phyloP scores from a whole-genome alignment of 768 basidiomycete species.

The Lyophyllum semitale region DNA sequence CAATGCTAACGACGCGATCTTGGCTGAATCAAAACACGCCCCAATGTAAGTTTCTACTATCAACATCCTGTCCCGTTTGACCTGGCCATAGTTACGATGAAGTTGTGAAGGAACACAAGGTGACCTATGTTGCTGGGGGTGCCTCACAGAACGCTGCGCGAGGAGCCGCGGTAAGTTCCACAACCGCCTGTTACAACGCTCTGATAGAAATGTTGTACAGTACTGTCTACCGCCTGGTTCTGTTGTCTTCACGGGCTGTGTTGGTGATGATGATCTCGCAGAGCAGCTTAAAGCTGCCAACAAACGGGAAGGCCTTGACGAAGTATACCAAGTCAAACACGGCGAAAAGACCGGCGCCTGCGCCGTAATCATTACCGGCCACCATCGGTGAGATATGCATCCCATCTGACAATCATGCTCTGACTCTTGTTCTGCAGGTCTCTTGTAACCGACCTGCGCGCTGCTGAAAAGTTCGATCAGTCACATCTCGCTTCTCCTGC shows the following conservation, averaged over 20 bases:
- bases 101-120: constrained; percentile 69
- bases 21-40: constrained; percentile 86
- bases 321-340: constrained; percentile 87
- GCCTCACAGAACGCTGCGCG: constrained; percentile 97
- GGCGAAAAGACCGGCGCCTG: constrained; percentile 94
- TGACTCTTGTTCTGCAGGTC: constrained; percentile 51
- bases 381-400: constrained; percentile 65
- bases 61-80: neutral
- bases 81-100: constrained; percentile 76
- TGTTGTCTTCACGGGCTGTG: constrained; percentile 92
- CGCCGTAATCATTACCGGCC: constrained; percentile 92
- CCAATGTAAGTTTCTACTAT: constrained; percentile 61
- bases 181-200: neutral
- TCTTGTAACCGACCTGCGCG: constrained; percentile 87
- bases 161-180: constrained; percentile 81
- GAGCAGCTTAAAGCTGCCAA: constrained; percentile 89
- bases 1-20: constrained; percentile 93
- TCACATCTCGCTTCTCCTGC: constrained; percentile 76
- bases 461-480: constrained; percentile 87
- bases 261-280: constrained; percentile 91
- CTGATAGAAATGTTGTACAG: constrained; percentile 40
- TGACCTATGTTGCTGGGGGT: constrained; percentile 95
- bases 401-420: neutral
- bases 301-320: constrained; percentile 84
- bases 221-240: constrained; percentile 87